A percentile compares a stretch with the other conserved stretches of the same genome.
These are phyloP conservation scores for Boletus holoroseus DNA, from an alignment of 1,284 basidiomycete genomes.

Conservation along the genomic window DNA sequence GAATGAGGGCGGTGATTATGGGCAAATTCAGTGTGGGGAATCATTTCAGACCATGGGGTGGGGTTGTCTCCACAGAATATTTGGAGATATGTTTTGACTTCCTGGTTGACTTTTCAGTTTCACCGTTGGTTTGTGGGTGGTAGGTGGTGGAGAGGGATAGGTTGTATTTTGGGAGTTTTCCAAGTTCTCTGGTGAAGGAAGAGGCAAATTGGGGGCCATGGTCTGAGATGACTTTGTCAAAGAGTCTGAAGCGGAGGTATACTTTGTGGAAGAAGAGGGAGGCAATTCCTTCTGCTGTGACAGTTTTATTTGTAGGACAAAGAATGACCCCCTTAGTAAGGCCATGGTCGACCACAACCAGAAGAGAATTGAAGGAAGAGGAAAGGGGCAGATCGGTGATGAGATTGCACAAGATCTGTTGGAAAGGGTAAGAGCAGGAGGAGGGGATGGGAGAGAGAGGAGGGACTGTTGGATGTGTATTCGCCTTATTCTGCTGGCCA, in stretches of 20 bases:
- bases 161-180: no score
- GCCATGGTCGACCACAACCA: background rate
- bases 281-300: background rate
- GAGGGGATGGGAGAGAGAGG: background rate
- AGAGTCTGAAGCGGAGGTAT: background rate
- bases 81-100: no score
- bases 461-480: accelerated
- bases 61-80: no score
- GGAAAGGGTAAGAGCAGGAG: accelerated
- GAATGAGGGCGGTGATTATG: no score
- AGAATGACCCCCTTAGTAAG: background rate
- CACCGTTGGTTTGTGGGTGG: no score
- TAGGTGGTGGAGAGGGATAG: no score
- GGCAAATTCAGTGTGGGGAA: no score
- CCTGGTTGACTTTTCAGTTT: no score
- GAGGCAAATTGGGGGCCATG: background rate
- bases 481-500: background rate
- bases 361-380: background rate
- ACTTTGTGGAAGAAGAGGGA: background rate
- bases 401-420: background rate
- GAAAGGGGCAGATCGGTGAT: background rate
- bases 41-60: no score
- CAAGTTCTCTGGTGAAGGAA: background rate
- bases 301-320: background rate
- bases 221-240: background rate